Evolutionary conservation across 768 basidiomycete genomes (phyloP), one percentile per base, ranked within the genome.

Genomic region (Auricularia heimuer): DNA sequence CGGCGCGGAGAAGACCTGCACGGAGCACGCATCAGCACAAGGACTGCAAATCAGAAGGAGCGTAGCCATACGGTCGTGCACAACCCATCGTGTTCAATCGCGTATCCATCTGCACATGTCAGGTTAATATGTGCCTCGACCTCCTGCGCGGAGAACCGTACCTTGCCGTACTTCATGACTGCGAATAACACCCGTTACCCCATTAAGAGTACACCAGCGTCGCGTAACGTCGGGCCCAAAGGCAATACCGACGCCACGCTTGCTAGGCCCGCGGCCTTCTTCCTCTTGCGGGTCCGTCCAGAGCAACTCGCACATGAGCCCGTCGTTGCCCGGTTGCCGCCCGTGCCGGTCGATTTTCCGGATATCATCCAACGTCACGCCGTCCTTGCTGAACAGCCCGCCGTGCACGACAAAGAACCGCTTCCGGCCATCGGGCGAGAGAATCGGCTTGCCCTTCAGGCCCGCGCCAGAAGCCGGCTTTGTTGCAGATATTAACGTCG

Each of bases 351-450:
- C 83, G 65, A 98, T 87, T 74, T 91, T 90, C 33, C 89, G 85
- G 68, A 98, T 87, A 62, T 98, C 95, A 18, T 96, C 94, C 39
- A 98, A 79, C 3, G 92, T 95, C n/a, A 98, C 90, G 51, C 84
- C 88, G 70, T 98, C 97, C 72, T 89, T 90, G 75, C 93, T 94
- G 78, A 98, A 98, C 18, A 98, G 80, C 16, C 97, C 97, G 11
- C 97, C 96, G 71, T 99, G 97, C 4, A 96, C 92, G 67, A 98
- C 86, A 69, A 97, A 96, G 77, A 89, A 97, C 35, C 95, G 87
- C 73, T 92, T 94, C 63, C 79, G 74, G 8, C 94, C 94, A 64
- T 91, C 80, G 1, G 90, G 83, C 16, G 91, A 91, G 34, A 99
- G 79, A 67, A 98, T 97, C 3, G 85, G 79, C 8, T 78, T 78